A percentile compares a stretch with the other conserved stretches of the same genome.
Conservation (phyloP, 805 yeast genomes). For the Aciculoconidium aculeatum region DNA sequence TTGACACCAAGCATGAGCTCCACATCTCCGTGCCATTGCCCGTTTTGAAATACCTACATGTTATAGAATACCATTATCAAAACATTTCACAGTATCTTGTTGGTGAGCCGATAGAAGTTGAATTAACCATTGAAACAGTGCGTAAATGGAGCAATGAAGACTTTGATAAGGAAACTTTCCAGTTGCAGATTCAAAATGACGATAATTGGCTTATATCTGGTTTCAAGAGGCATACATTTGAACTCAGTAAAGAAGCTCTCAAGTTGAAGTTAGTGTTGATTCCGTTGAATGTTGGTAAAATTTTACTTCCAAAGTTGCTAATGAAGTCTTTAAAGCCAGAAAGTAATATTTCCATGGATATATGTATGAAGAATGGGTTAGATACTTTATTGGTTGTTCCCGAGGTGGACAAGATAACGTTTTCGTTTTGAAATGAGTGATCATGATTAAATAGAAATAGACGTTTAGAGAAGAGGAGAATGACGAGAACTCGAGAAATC, state of each 20-base stretch:
- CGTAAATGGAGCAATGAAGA: slow-evolving; percentile 38
- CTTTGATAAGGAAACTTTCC: slow-evolving; percentile 21
- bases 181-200: slow-evolving; percentile 43
- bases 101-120: slow-evolving; percentile 56
- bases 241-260: slow-evolving; percentile 19
- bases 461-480: too few relatives aligned
- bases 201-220: slow-evolving; percentile 86
- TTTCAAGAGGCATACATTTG: slow-evolving; percentile 47
- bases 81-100: slow-evolving; percentile 43
- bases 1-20: slow-evolving; percentile 18
- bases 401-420: slow-evolving; percentile 54
- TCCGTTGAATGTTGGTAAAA: slow-evolving; percentile 73
- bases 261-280: slow-evolving; percentile 44
- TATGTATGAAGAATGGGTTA: slow-evolving; percentile 61
- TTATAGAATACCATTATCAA: slow-evolving; percentile 42
- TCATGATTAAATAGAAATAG: too few relatives aligned
- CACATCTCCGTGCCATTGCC: slow-evolving; percentile 60
- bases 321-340: slow-evolving; percentile 20
- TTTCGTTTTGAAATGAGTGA: slow-evolving; percentile 52
- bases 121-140: slow-evolving; percentile 38
- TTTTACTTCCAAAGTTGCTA: slow-evolving; percentile 59
- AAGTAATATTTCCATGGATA: slow-evolving; percentile 43
- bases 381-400: slow-evolving; percentile 71
- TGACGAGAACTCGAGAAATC: too few relatives aligned
- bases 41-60: slow-evolving; percentile 51